Base-by-base conservation (phyloP, 2,329 filamentous ascomycete species). In the Neoarthrinium moseri region DNA sequence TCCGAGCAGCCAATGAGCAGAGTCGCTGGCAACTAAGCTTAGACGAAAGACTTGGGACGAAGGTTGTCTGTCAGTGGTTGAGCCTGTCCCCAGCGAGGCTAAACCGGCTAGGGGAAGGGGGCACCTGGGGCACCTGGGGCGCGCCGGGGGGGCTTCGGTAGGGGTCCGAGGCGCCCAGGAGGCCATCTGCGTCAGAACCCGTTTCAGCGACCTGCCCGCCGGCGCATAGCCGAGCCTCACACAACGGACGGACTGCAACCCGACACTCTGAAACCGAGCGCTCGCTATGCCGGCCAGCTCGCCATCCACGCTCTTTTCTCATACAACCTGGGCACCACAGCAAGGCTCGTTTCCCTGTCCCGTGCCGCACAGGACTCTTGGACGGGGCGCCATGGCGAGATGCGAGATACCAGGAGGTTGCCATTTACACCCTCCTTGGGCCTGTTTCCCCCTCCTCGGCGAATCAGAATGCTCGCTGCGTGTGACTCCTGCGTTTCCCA, bases 241-340 rank as follows among this genome's bases (percentile, higher is more conserved):
- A 55, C 29, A 47, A 55, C 60, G 60, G 60, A 54, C 55, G 46
- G 51, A 22, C 49, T 49, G 40, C 54, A 41, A 58, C 38, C 60
- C 60, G 59, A 56, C 24, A 48, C 35, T 41, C 52, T 62, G 60
- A 63, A 62, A 63, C 60, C 54, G 47, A 45, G 43, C 47, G 37
- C 20, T 50, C 18, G 45, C 49, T 47, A 53, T 57, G 51, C 56
- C 57, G 54, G 50, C 43, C 45, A 4, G 33, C 15, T 32, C 44
- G 6, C 20, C 15, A 21, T 26, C 44, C 11, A n/a, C 18, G 20
- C 32, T 4, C 33, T 20, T 23, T 21, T 18, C 39, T 33, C 26
- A 27, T 27, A n/a, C 22, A 17, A 20, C 18, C n/a, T n/a, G n/a
- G n/a, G n/a, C n/a, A n/a, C n/a, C n/a, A n/a, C n/a, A n/a, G n/a